These are phyloP conservation scores for Hypoxylon lenormandii DNA, from an alignment of 495 filamentous ascomycete species.

Conservation along the genomic window DNA sequence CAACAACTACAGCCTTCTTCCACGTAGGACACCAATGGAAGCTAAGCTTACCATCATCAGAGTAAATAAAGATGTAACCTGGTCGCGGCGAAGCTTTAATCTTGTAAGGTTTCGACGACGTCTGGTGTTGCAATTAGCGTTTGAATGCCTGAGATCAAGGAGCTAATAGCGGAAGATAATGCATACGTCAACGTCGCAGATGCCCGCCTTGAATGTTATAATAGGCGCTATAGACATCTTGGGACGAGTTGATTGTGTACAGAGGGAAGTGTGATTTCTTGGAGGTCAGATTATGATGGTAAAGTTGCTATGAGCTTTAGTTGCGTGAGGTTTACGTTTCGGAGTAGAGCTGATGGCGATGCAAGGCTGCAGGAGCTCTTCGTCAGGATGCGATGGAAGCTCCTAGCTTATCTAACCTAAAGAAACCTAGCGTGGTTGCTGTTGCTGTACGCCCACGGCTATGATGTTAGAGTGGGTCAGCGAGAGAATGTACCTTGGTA, in stretches of 20 bases:
- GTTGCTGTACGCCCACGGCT: too few species aligned
- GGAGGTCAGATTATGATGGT: neutral
- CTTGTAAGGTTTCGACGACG: slow-evolving; percentile 70
- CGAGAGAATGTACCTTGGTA: neutral
- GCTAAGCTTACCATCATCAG: slow-evolving; percentile 78
- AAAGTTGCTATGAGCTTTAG: neutral
- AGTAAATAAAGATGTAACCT: slow-evolving; percentile 93
- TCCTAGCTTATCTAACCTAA: slow-evolving; percentile 24
- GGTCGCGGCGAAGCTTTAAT: slow-evolving; percentile 75
- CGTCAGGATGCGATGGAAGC: slow-evolving; percentile 40
- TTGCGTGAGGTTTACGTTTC: neutral
- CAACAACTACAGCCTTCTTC: slow-evolving; percentile 21
- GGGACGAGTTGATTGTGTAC: slow-evolving; percentile 2
- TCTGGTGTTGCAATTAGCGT: slow-evolving; percentile 59
- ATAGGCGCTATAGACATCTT: slow-evolving; percentile 83
- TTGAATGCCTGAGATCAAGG: slow-evolving; percentile 3
- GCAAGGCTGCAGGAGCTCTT: slow-evolving; percentile 50
- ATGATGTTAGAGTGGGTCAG: too few species aligned
- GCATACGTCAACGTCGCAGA: slow-evolving; percentile 86
- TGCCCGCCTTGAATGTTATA: slow-evolving; percentile 97
- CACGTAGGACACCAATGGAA: neutral
- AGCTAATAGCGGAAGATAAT: slow-evolving; percentile 16
- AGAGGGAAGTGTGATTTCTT: neutral
- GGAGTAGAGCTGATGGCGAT: slow-evolving; percentile 11
- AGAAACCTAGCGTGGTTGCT: too few species aligned